Conservation (phyloP, 2,329 filamentous ascomycete species). For the Boeremia lycopersici region DNA sequence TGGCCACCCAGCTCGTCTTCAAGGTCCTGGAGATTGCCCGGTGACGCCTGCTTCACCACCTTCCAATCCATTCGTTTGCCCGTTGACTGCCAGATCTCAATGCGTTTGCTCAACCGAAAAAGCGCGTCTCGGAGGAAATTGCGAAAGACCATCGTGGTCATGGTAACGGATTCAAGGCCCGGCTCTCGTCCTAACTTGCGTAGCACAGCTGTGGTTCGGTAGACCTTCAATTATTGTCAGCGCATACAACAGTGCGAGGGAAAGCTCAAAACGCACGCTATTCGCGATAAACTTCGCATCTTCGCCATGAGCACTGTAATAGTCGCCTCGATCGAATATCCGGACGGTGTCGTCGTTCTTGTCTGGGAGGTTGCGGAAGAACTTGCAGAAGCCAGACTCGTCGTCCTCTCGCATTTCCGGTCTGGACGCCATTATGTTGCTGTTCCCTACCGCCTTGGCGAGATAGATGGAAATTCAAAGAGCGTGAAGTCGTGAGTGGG, state of each 20-base stretch:
- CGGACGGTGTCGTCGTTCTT: slow-evolving; percentile 78
- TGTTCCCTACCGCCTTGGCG: not conserved
- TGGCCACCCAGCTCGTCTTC: slow-evolving; percentile 91
- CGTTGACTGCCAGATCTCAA: slow-evolving; percentile 85
- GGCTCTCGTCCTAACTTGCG: slow-evolving; percentile 84
- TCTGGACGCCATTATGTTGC: slow-evolving; percentile 57
- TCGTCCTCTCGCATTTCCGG: slow-evolving; percentile 80
- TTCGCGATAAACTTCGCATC: slow-evolving; percentile 84
- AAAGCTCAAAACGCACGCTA: slow-evolving; percentile 59
- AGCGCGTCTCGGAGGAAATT: slow-evolving; percentile 95
- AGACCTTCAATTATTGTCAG: slow-evolving; percentile 64
- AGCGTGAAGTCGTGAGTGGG: not conserved
- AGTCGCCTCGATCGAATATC: slow-evolving; percentile 93
- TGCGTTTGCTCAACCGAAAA: slow-evolving; percentile 84
- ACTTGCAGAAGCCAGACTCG: slow-evolving; percentile 94
- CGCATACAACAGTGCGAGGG: too few relatives aligned
- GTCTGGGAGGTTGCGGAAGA: slow-evolving; percentile 83
- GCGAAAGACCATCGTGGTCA: slow-evolving; percentile 92
- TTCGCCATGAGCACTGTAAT: slow-evolving; percentile 90
- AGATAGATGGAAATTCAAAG: not conserved
- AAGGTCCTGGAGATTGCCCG: slow-evolving; percentile 94
- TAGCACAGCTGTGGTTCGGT: slow-evolving; percentile 96
- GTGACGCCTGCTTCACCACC: slow-evolving; percentile 84
- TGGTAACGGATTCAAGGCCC: slow-evolving; percentile 90
- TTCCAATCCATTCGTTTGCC: slow-evolving; percentile 87